phyloP scores from a whole-genome alignment of 768 basidiomycete genomes.

The Suillus subluteus region DNA sequence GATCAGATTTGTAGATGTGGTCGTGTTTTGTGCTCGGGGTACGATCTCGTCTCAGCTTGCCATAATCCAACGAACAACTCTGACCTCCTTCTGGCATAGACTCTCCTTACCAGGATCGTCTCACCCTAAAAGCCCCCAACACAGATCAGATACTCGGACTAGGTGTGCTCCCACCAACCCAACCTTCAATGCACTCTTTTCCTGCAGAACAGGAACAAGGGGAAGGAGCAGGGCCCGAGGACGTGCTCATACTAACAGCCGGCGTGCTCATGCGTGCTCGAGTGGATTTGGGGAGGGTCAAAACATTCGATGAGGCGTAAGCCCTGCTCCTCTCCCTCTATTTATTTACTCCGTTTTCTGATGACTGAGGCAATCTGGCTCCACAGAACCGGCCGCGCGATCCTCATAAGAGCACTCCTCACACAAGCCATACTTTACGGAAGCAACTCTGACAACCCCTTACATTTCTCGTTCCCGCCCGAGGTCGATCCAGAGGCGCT shows the following conservation, averaged over 20 bases:
- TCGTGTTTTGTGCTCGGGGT: conserved; percentile 75
- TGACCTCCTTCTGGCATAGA: conserved; percentile 40
- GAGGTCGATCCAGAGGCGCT: conserved; percentile 78
- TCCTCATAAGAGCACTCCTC: conserved; percentile 78
- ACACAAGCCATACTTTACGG: conserved; percentile 84
- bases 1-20: conserved; percentile 77
- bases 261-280: conserved; percentile 69
- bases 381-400: conserved; percentile 61
- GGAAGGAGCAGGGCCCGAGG: conserved; percentile 9
- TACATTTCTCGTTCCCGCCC: conserved; percentile 81
- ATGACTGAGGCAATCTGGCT: conserved; percentile 6
- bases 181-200: conserved; percentile 23
- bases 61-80: conserved; percentile 4
- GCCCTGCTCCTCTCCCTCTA: conserved; percentile 22
- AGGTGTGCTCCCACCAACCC: conserved; percentile 44
- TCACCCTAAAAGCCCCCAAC: conserved; percentile 66
- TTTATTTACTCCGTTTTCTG: not conserved
- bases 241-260: conserved; percentile 54
- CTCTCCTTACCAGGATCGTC: conserved; percentile 69
- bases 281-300: conserved; percentile 64
- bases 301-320: conserved; percentile 65
- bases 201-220: conserved; percentile 18
- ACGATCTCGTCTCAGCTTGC: conserved; percentile 3
- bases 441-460: conserved; percentile 72
- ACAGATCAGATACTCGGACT: conserved; percentile 73